A percentile compares a stretch with the other conserved stretches of the same genome.
Evolutionary conservation across 1,284 basidiomycete species (phyloP).

Genomic region (Vanrija humicola): DNA sequence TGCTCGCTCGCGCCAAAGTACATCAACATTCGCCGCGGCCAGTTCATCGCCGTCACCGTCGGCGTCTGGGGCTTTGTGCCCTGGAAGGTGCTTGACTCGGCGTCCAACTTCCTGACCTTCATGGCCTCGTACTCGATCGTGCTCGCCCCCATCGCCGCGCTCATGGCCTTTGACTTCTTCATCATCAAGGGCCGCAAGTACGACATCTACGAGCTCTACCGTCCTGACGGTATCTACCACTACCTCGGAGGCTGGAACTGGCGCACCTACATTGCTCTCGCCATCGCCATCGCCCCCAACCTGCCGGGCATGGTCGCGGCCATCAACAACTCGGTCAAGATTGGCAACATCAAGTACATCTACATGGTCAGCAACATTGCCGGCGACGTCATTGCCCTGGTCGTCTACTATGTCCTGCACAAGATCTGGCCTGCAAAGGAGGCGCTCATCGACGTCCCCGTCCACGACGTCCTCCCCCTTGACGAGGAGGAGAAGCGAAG

Average conservation of each 20-base stretch:
- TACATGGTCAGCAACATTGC: conserved; percentile 19
- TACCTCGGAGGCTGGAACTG: conserved; percentile 42
- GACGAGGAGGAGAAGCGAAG: neutral
- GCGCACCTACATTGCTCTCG: conserved; percentile 35
- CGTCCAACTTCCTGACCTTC: conserved; percentile 44
- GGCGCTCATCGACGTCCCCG: conserved; percentile 2
- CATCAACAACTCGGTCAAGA: conserved; percentile 33
- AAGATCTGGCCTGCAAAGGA: conserved; percentile 10
- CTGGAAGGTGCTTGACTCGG: conserved; percentile 42
- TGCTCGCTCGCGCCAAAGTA: conserved; percentile 56
- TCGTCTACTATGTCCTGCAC: conserved; percentile 9
- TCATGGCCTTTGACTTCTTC: conserved; percentile 46
- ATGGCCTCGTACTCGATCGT: conserved; percentile 45
- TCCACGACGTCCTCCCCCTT: conserved; percentile 13
- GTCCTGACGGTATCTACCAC: conserved; percentile 44
- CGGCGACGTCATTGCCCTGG: conserved; percentile 6
- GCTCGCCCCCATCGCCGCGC: conserved; percentile 38
- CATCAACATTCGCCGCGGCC: conserved; percentile 71
- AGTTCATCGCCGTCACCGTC: conserved; percentile 66
- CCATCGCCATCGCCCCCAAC: conserved; percentile 40
- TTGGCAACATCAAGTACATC: conserved; percentile 41
- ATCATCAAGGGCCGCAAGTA: conserved; percentile 28
- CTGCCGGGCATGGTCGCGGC: conserved; percentile 40
- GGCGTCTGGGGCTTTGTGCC: conserved; percentile 59
- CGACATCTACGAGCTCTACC: conserved; percentile 44